These are phyloP conservation scores for Leptodermis oblonga DNA, from an alignment of 257 asterid species.

Conservation along the genomic window DNA sequence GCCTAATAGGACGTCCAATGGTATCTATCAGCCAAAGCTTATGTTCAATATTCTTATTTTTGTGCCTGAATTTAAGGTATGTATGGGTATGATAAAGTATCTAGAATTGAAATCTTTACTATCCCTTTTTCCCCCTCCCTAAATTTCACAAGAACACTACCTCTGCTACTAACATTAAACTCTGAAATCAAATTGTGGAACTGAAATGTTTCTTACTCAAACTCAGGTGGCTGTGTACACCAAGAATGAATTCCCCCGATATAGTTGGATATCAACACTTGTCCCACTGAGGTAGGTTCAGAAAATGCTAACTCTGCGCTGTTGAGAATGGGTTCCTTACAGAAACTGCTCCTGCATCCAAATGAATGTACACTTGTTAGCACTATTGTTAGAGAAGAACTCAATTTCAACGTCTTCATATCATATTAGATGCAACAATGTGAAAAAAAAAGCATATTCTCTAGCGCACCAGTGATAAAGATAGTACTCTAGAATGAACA, in stretches of 20 bases:
- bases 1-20: too few relatives aligned
- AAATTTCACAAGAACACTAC: neutral
- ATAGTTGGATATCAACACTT: slow-evolving; percentile 57
- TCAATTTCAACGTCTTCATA: neutral
- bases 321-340: slow-evolving; percentile 35
- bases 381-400: neutral
- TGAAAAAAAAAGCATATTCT: too few relatives aligned
- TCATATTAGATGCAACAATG: neutral
- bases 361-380: neutral
- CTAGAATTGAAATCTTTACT: too few relatives aligned
- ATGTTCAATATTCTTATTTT: neutral
- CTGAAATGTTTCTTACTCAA: slow-evolving; percentile 15
- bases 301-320: slow-evolving; percentile 56
- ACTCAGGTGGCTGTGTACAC: slow-evolving; percentile 44
- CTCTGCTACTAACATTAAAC: neutral
- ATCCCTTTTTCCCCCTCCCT: too few relatives aligned
- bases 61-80: neutral
- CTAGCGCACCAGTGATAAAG: neutral
- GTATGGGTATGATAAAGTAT: too few relatives aligned
- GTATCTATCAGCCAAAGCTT: too few relatives aligned
- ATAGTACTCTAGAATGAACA: neutral
- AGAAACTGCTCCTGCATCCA: slow-evolving; percentile 59
- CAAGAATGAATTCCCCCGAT: slow-evolving; percentile 48
- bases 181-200: neutral
- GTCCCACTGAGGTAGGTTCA: slow-evolving; percentile 68